These are phyloP conservation scores for Phialophora macrospora DNA, from an alignment of 2,329 filamentous ascomycete species.

Conservation along the genomic window DNA sequence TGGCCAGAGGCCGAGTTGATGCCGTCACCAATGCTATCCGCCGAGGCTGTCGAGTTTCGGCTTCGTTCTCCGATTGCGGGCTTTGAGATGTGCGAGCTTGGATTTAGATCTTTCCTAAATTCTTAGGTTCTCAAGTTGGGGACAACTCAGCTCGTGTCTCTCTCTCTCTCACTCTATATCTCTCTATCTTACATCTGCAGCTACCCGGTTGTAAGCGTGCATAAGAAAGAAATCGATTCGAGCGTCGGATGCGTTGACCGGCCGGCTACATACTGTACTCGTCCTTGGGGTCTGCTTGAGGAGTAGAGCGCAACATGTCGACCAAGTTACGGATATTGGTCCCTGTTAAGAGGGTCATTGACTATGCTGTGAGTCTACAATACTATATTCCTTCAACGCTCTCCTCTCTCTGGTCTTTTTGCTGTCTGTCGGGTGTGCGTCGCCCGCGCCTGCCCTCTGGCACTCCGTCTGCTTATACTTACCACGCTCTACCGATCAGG, in stretches of 20 bases:
- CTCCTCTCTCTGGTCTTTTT: too few species aligned
- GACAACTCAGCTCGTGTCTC: background rate
- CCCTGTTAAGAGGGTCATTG: conserved; percentile 82
- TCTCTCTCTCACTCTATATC: background rate
- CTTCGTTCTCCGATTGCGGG: conserved; percentile 24
- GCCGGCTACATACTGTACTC: background rate
- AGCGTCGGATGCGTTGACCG: background rate
- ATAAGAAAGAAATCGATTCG: background rate
- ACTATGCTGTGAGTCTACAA: conserved; percentile 71
- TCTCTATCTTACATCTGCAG: background rate
- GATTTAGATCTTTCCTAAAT: background rate
- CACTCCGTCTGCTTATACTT: background rate
- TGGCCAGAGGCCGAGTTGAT: conserved; percentile 15
- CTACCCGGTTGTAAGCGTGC: background rate
- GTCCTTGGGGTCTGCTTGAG: background rate
- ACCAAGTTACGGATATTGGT: conserved; percentile 72
- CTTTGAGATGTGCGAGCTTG: background rate
- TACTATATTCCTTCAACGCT: background rate
- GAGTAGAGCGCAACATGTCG: conserved; percentile 45
- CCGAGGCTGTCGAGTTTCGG: conserved; percentile 10
- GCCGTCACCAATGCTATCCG: conserved; percentile 10
- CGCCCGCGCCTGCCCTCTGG: background rate
- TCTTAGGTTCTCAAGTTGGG: background rate
- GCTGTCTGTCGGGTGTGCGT: background rate
- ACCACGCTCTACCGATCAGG: conserved; percentile 48